Evolutionary conservation across 768 basidiomycete species (phyloP), one percentile per base, ranked within the genome.

Genomic region (Leccinum sublutescens): DNA sequence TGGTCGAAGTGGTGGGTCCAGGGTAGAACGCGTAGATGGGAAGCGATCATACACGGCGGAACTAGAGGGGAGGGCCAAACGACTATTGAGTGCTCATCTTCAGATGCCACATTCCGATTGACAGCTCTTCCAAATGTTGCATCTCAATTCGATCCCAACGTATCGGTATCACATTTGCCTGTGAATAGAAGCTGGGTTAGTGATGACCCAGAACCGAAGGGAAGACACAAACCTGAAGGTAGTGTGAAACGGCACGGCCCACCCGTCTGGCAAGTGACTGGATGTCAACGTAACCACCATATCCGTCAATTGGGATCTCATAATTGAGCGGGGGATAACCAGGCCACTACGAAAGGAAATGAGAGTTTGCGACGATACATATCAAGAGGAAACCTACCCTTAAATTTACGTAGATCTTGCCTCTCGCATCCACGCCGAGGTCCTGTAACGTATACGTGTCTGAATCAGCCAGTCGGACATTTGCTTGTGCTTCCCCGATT

Each of bases 21-120:
- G 45, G 57, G 52, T 17, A 45, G n/a, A 49, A 33, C 15, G 47
- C 54, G 62, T 54, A 49, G 27, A 38, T 25, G 61, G 61, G 59
- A 54, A 56, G 64, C 55, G 48, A 55, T 57, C 51, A 52, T 36
- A 62, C 52, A 33, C n/a, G 47, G 12, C 48, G 62, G 45, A 40
- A 57, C 47, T 15, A 50, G 50, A 40, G 55, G 45, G 36, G 27
- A 23, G 23, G 23, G 23, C 52, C 45, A n/a, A n/a, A 45, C 50
- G n/a, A 60, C 63, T 68, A 75, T 60, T 62, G 54, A 21, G 69
- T 62, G 34, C 72, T 76, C 66, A 79, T 73, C 63, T 88, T 86
- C 47, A 88, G 87, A 68, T 87, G 86, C 88, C 88, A 91, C 54
- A 83, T 81, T 59, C 88, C 88, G 61, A 82, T 78, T 0, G 82